Percentiles rank a stretch among this genome's conserved stretches.
These are phyloP conservation scores for Atkinsonella hypoxylon DNA, from an alignment of 2,329 filamentous ascomycete genomes.

Conservation along the genomic window DNA sequence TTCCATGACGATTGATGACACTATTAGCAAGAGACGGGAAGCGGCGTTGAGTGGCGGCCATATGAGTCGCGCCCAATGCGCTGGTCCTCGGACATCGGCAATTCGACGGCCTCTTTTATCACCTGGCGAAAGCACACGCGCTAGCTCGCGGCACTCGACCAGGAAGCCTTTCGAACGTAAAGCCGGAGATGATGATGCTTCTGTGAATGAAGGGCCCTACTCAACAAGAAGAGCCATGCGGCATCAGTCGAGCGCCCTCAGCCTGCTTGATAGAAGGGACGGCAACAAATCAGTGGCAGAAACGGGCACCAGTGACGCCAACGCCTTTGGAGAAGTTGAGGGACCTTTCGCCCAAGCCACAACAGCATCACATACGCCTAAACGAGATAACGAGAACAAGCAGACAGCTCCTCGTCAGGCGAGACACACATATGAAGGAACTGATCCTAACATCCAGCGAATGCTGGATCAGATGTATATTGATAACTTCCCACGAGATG, in stretches of 20 bases:
- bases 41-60: slow-evolving; percentile 39
- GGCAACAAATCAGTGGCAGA: slow-evolving; percentile 46
- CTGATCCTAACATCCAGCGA: slow-evolving; percentile 54
- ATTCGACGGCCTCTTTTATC: slow-evolving; percentile 20
- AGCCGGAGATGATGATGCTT: slow-evolving; percentile 22
- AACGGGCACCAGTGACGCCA: slow-evolving; percentile 45
- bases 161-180: slow-evolving; percentile 21
- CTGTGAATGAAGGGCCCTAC: slow-evolving; percentile 29
- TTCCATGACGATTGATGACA: slow-evolving; percentile 72
- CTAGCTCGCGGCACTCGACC: slow-evolving; percentile 26
- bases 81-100: slow-evolving; percentile 17
- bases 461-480: slow-evolving; percentile 79
- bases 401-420: slow-evolving; percentile 31
- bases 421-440: slow-evolving; percentile 77
- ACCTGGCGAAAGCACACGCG: slow-evolving; percentile 17
- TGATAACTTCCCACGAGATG: slow-evolving; percentile 54
- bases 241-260: slow-evolving; percentile 47
- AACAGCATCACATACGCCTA: slow-evolving; percentile 11
- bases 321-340: slow-evolving; percentile 48
- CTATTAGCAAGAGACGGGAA: slow-evolving; percentile 40
- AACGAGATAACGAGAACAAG: slow-evolving; percentile 16
- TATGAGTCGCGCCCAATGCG: slow-evolving; percentile 29
- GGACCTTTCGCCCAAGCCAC: slow-evolving; percentile 35
- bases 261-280: slow-evolving; percentile 46
- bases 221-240: slow-evolving; percentile 35